These are phyloP conservation scores for Cucumis sativus DNA, from an alignment of 306 rosid species.

Conservation along the genomic window Cucumber_9930_V3 NC_026657.2:16915501-16916000, in stretches of 20 bases:
- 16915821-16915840: conserved; percentile 88
- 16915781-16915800: conserved; percentile 66
- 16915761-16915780: conserved; percentile 2
- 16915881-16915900: conserved; percentile 17
- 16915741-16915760: neutral
- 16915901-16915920: conserved; percentile 8
- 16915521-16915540: neutral
- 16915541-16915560: neutral
- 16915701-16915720: neutral
- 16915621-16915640: neutral
- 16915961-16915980: conserved; percentile 67
- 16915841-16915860: conserved; percentile 86
- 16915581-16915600: neutral
- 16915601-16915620: neutral
- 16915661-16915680: neutral
- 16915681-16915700: neutral
- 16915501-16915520: neutral
- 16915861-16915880: conserved; percentile 93
- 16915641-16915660: neutral
- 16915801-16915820: conserved; percentile 98
- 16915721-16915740: neutral
- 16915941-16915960: neutral
- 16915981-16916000: conserved; percentile 97
- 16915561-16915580: neutral
- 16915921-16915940: neutral